Conservation (phyloP, 352 stramenopile species). For the Pythium phragmitis region DNA sequence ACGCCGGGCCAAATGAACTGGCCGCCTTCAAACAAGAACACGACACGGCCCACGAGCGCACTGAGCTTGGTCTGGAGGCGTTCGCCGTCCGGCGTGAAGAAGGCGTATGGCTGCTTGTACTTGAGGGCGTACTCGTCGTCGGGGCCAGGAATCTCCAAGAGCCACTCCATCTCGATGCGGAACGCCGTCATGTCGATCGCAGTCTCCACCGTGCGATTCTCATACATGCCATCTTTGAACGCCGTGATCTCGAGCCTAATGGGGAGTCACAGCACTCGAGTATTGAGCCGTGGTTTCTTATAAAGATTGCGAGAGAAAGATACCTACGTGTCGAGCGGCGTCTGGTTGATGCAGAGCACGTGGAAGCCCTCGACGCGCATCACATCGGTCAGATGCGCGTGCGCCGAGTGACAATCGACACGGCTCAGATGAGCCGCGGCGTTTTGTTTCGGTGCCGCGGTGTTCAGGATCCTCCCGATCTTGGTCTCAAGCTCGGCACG, state of each 20-base stretch:
- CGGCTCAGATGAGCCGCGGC: background rate
- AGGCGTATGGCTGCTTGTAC: constrained; percentile 65
- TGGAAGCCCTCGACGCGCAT: constrained; percentile 65
- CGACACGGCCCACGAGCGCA: constrained; percentile 37
- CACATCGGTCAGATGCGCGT: constrained; percentile 49
- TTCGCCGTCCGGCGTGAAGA: constrained; percentile 51
- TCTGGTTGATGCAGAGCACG: constrained; percentile 54
- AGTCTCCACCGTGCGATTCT: constrained; percentile 31
- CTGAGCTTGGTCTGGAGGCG: constrained; percentile 37
- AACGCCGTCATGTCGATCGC: constrained; percentile 36
- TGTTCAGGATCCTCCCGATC: constrained; percentile 13
- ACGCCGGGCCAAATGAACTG: constrained; percentile 75
- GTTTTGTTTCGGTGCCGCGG: background rate
- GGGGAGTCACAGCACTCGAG: background rate
- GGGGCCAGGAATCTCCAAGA: constrained; percentile 36
- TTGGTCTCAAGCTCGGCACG: constrained; percentile 14
- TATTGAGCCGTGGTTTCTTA: background rate
- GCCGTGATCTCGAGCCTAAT: constrained; percentile 40
- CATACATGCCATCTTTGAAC: constrained; percentile 54
- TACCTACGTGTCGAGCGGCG: constrained; percentile 38
- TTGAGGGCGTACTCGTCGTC: constrained; percentile 32
- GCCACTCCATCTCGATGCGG: constrained; percentile 32
- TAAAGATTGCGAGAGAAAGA: background rate
- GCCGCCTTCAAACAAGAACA: constrained; percentile 73
- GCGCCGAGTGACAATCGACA: constrained; percentile 35